Conservation (phyloP, 1,284 basidiomycete genomes). For the Meripilus lineatus region DNA sequence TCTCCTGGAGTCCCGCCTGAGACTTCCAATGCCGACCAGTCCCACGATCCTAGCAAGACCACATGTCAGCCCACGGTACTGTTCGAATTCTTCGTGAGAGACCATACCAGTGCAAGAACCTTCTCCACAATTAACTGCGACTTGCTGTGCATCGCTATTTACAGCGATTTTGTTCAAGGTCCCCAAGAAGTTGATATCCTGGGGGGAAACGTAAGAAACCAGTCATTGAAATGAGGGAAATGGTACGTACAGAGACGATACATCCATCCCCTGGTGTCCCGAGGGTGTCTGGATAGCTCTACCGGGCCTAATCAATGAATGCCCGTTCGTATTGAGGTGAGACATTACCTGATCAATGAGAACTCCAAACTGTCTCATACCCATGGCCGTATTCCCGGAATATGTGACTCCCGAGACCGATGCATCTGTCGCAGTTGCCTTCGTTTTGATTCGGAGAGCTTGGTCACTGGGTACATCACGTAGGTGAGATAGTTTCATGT, state of each 20-base stretch:
- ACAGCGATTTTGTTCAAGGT: conserved; percentile 23
- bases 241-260: conserved; percentile 21
- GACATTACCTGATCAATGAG: conserved; percentile 32
- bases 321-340: background rate
- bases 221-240: background rate
- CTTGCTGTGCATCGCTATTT: conserved; percentile 21
- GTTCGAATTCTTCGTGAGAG: background rate
- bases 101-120: conserved; percentile 27
- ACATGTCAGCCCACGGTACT: background rate
- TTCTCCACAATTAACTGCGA: conserved; percentile 29
- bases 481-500: background rate
- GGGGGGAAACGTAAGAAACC: background rate
- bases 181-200: conserved; percentile 28
- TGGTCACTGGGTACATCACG: conserved; percentile 26
- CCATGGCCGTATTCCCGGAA: conserved; percentile 25
- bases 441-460: conserved; percentile 37
- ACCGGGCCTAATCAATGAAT: background rate
- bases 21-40: conserved; percentile 44
- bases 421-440: conserved; percentile 27
- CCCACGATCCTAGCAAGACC: conserved; percentile 39
- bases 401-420: conserved; percentile 34
- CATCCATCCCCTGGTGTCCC: conserved; percentile 35
- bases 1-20: conserved; percentile 38
- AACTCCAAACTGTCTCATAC: conserved; percentile 29
- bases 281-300: conserved; percentile 34